phyloP scores from a whole-genome alignment of 1,139 yeast species.

The Hansenula sp. region DNA sequence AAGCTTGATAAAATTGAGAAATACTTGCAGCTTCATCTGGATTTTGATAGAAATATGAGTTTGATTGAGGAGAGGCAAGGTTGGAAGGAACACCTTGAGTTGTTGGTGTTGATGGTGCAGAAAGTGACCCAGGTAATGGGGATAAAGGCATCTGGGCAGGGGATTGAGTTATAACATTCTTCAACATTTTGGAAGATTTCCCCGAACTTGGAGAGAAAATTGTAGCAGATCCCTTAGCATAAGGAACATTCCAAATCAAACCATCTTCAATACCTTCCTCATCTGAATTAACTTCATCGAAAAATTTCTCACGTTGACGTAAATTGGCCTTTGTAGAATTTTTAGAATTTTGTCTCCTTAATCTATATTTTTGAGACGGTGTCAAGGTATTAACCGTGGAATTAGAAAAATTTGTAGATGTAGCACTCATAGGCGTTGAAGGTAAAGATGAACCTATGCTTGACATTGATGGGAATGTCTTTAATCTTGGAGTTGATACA shows the following conservation, averaged over 20 bases:
- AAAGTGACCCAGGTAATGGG: constrained; percentile 30
- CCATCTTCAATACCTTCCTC: constrained; percentile 33
- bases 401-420: constrained; percentile 8
- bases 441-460: constrained; percentile 3
- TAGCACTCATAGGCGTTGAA: constrained; percentile 5
- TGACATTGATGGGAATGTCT: background rate
- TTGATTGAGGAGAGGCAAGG: background rate
- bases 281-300: constrained; percentile 34
- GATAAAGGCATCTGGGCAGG: constrained; percentile 31
- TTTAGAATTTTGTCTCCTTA: constrained; percentile 32
- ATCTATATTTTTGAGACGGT: constrained; percentile 34
- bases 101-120: constrained; percentile 7
- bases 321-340: constrained; percentile 27
- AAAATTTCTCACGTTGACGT: constrained; percentile 35
- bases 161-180: constrained; percentile 17
- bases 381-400: constrained; percentile 24
- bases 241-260: constrained; percentile 44
- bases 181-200: constrained; percentile 18
- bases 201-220: constrained; percentile 22
- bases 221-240: constrained; percentile 29
- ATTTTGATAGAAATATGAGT: constrained; percentile 12
- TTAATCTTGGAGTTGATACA: constrained; percentile 5
- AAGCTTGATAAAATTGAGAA: constrained; percentile 37
- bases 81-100: background rate
- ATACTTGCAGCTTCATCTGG: constrained; percentile 31